Evolutionary conservation across 176 grass and related monocot genomes (phyloP), one percentile per base, ranked within the genome.

Genomic region (Cenchrus americanus): DNA sequence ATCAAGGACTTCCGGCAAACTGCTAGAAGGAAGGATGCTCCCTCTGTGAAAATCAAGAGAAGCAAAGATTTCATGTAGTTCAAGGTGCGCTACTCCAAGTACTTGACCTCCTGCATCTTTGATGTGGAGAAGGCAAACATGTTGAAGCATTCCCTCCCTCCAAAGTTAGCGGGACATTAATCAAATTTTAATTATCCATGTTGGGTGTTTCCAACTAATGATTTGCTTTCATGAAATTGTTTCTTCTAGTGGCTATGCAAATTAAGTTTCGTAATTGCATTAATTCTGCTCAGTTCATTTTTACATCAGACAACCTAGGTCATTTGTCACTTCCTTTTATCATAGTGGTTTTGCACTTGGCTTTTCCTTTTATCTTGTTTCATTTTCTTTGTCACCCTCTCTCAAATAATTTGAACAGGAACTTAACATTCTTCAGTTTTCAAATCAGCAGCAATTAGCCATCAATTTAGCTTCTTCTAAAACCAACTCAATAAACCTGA

Each of bases 1-100:
- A 90, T 94, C 80, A 94, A 94, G 89, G 92, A 94, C 75, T 94
- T 94, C 89, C 92, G 91, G 49, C 90, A 92, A 72, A 92, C 92
- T 0, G 89, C 82, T 0, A 94, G 87, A 69, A 92, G 92, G 77
- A 94, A 94, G 81, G 92, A 94, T 79, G 92, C 92, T 19, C 84
- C 84, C 10, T 94, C 89, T 32, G 92, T 94, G 53, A 94, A 92
- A 68, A 94, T 94, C 66, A 94, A 94, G 82, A 94, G 89, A 79
- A 91, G 86, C 89, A 94, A 94, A 75, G 89, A 94, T 61, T 87
- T 77, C 0, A 81, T 89, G 32, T 92, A 92, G 84, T 94, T 94
- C 84, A 94, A 94, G 84, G 92, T 94, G 17, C 61, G 92, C n/a
- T 94, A 89, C 59, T 91, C 90, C 61, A 94, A 82, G 89, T 90